Evolutionary conservation across 768 basidiomycete genomes (phyloP).

Genomic region (Sarcomyxa edulis): DNA sequence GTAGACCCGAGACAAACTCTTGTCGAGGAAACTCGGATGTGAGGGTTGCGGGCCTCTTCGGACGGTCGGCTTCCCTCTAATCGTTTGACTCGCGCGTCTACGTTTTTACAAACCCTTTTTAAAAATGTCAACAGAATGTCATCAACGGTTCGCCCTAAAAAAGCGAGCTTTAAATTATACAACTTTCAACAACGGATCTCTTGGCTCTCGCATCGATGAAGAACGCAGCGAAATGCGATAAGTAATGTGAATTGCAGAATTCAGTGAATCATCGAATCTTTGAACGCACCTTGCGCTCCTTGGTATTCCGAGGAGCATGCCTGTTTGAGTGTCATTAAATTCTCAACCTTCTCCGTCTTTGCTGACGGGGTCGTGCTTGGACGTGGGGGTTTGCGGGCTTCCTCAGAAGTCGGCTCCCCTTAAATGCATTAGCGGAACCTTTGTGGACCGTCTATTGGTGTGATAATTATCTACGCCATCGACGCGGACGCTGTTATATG

Average conservation of each 20-base stretch:
- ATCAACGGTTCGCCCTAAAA: conserved; percentile 19
- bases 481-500: conserved; percentile 8
- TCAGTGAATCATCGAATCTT: conserved; percentile 82
- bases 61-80: no score
- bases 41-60: no score
- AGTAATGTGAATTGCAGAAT: conserved; percentile 82
- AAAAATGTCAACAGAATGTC: conserved; percentile 21
- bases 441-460: conserved; percentile 27
- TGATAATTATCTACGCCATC: conserved; percentile 49
- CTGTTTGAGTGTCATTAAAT: conserved; percentile 71
- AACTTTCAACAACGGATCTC: conserved; percentile 59
- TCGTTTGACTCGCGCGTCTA: conserved; percentile 19
- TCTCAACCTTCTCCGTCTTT: conserved; percentile 38
- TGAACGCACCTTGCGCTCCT: conserved; percentile 76
- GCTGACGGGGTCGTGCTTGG: conserved; percentile 29
- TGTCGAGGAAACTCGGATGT: no score
- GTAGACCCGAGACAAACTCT: no score
- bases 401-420: conserved; percentile 29
- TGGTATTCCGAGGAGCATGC: conserved; percentile 72
- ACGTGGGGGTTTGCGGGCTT: conserved; percentile 34
- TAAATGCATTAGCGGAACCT: conserved; percentile 40
- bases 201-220: conserved; percentile 80
- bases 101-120: conserved; percentile 19
- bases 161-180: conserved; percentile 27
- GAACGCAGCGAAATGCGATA: conserved; percentile 78